Evolutionary conservation across 1,284 basidiomycete species (phyloP), one percentile per base, ranked within the genome.

Genomic region (Thecaphora thlaspeos): DNA sequence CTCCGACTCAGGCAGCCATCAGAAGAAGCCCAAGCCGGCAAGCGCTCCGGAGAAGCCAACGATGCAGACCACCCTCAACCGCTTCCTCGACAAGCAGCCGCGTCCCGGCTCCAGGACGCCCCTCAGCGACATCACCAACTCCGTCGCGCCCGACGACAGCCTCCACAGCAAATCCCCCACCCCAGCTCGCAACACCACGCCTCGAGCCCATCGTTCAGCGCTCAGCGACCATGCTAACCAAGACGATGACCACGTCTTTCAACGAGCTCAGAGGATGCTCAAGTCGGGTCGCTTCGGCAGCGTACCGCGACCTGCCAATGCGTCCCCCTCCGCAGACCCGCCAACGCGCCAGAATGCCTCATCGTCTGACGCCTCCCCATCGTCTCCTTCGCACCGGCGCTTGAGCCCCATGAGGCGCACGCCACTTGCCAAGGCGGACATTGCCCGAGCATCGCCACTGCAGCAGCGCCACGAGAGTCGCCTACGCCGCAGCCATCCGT

Each of bases 281-380:
- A 39, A 49, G 28, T 40, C 38, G 18, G 44, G 61, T 5, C 34
- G 61, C 12, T 64, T 64, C 32, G 61, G 61, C 17, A 60, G 50
- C 26, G 48, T 56, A 2, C 43, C 61, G n/a, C 43, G 61, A 36
- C 60, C 56, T 2, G 34, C 60, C n/a, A 46, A 43, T 19, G 10
- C 52, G 2, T 46, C 36, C 38, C 24, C 38, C 38, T 52, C 52
- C 52, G 4, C 45, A 42, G 3, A 1, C 48, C 52, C 19, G 43
- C 26, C 26, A 11, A 7, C 26, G 26, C 26, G 26, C 26, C 26
- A 28, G n/a, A n/a, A n/a, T 28, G 26, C 7, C 26, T 28, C n/a
- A n/a, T 28, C 26, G 26, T 11, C 26, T 11, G 26, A 28, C 26
- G 11, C 26, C 26, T 28, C 26, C 11, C 26, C 26, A 5, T 28